Conservation (phyloP, 1,284 basidiomycete species). For the Puccinia novopanici region DNA sequence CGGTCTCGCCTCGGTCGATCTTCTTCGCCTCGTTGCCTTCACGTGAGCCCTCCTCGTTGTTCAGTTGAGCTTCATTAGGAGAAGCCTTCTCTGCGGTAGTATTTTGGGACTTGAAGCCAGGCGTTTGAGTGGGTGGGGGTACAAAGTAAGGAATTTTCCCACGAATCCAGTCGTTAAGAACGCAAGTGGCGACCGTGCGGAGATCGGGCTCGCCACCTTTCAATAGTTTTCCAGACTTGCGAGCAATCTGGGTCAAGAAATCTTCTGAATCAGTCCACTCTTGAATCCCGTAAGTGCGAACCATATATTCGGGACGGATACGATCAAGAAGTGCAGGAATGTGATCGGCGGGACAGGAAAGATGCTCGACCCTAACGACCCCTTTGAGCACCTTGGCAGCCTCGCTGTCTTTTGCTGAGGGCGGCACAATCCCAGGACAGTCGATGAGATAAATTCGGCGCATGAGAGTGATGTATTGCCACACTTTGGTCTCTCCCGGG, state of each 20-base stretch:
- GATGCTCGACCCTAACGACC: constrained; percentile 92
- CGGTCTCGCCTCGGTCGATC: constrained; percentile 52
- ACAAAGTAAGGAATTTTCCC: constrained; percentile 91
- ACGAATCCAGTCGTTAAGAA: constrained; percentile 95
- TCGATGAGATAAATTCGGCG: constrained; percentile 97
- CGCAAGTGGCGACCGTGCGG: constrained; percentile 89
- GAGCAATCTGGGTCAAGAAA: constrained; percentile 81
- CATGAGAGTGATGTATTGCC: constrained; percentile 98
- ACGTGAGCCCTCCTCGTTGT: constrained; percentile 47
- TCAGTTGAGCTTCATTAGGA: constrained; percentile 52
- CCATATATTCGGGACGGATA: constrained; percentile 88
- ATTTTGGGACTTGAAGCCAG: constrained; percentile 48
- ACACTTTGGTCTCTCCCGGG: constrained; percentile 98
- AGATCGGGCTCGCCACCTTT: constrained; percentile 93
- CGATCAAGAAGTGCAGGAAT: constrained; percentile 83
- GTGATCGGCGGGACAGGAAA: constrained; percentile 90
- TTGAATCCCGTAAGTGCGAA: constrained; percentile 78
- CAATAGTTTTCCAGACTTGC: constrained; percentile 85
- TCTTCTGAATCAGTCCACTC: constrained; percentile 66
- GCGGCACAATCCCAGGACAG: constrained; percentile 96
- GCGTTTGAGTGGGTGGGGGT: constrained; percentile 65
- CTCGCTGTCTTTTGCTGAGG: constrained; percentile 84
- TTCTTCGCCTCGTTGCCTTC: constrained; percentile 54
- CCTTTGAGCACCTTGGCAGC: constrained; percentile 94
- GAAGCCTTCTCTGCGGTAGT: constrained; percentile 52